Percentiles rank a stretch among this genome's conserved stretches.
These are phyloP conservation scores for Grosmannia clavigera DNA, from an alignment of 2,329 filamentous ascomycete genomes.

Conservation along the genomic window DNA sequence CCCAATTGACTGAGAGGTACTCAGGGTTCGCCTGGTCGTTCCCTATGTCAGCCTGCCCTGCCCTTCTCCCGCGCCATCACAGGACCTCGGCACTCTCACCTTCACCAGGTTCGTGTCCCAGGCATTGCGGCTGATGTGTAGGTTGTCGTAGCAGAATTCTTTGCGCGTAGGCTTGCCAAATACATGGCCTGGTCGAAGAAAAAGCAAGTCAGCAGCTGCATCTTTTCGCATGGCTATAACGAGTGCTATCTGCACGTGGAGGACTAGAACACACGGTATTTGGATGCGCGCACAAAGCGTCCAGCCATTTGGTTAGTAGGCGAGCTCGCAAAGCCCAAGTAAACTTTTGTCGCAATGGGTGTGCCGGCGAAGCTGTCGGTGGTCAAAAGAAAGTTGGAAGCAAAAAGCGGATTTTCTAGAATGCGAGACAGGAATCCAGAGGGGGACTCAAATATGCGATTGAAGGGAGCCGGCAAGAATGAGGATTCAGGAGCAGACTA, in stretches of 20 bases:
- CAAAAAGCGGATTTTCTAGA: neutral
- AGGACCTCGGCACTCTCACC: conserved; percentile 36
- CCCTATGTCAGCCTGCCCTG: conserved; percentile 6
- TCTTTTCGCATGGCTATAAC: neutral
- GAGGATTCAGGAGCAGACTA: neutral
- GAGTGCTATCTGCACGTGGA: neutral
- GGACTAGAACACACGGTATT: conserved; percentile 43
- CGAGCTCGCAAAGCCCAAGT: neutral
- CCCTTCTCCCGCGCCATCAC: neutral
- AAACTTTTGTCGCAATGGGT: neutral
- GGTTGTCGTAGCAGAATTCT: conserved; percentile 97
- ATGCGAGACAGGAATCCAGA: neutral
- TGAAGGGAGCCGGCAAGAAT: neutral
- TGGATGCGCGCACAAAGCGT: conserved; percentile 56
- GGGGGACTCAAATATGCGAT: neutral
- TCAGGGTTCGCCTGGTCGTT: conserved; percentile 70
- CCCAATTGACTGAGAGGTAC: conserved; percentile 97
- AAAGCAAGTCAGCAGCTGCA: neutral
- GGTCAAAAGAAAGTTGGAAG: neutral
- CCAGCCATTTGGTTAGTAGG: conserved; percentile 36
- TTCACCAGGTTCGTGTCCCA: conserved; percentile 99
- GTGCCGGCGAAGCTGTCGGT: neutral
- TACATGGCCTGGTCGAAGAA: conserved; percentile 63
- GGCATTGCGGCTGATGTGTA: conserved; percentile 93
- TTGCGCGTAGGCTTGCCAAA: conserved; percentile 93